phyloP scores from a whole-genome alignment of 1,139 yeast species.

The Yamadazyma spencermartinsiae region DNA sequence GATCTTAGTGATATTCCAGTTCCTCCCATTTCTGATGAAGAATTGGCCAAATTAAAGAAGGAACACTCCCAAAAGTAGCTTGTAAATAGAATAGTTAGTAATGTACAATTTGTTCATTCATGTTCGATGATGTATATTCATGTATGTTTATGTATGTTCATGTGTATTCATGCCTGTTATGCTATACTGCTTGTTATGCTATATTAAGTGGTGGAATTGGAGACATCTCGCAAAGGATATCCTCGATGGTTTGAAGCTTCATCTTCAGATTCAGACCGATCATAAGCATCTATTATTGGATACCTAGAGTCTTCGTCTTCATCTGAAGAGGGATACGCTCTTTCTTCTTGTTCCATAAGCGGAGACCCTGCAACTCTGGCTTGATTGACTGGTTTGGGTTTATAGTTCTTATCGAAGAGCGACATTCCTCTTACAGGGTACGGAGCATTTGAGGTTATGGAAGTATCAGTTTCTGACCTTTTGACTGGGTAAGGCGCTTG shows the following conservation, averaged over 20 bases:
- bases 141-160: background rate
- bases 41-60: conserved; percentile 65
- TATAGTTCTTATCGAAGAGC: conserved; percentile 12
- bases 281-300: conserved; percentile 7
- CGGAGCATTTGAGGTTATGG: conserved; percentile 16
- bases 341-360: background rate
- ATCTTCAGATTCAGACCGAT: background rate
- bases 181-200: conserved; percentile 13
- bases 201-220: conserved; percentile 4
- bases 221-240: conserved; percentile 11
- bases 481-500: background rate
- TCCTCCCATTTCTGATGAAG: conserved; percentile 84
- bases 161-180: background rate
- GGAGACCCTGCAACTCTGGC: background rate
- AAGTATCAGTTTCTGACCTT: conserved; percentile 3
- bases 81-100: too few species aligned
- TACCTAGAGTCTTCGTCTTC: conserved; percentile 2
- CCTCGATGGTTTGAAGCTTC: conserved; percentile 9
- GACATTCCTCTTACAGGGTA: conserved; percentile 32
- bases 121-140: background rate
- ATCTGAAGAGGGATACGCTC: conserved; percentile 3
- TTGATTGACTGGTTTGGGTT: background rate
- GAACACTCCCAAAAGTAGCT: too few species aligned
- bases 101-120: too few species aligned
- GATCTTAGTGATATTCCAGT: conserved; percentile 90